Evolutionary conservation across 257 asterid genomes (phyloP).

Genomic region (Primulina tabacum): DNA sequence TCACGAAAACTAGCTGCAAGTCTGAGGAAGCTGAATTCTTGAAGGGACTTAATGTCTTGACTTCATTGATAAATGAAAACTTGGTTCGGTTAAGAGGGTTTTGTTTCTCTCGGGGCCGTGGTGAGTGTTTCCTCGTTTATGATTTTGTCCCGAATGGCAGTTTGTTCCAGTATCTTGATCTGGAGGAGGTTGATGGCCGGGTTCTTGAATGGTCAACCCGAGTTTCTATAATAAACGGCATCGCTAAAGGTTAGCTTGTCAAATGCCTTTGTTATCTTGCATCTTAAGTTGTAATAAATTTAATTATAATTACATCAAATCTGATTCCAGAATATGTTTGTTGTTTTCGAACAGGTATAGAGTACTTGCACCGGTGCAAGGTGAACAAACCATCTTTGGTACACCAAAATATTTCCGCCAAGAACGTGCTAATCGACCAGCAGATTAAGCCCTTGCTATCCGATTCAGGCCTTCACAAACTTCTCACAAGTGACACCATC

Average conservation of each 20-base stretch:
- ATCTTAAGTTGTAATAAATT: background rate
- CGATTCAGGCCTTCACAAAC: constrained; percentile 81
- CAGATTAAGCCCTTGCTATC: constrained; percentile 58
- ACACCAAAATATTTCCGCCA: constrained; percentile 85
- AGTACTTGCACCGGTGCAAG: constrained; percentile 59
- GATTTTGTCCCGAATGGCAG: constrained; percentile 73
- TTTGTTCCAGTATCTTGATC: constrained; percentile 57
- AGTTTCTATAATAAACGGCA: constrained; percentile 63
- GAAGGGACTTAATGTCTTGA: constrained; percentile 57
- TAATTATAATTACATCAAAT: background rate
- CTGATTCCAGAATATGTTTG: background rate
- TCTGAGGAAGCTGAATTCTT: constrained; percentile 84
- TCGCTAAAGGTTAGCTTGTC: constrained; percentile 67
- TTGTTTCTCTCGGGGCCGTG: constrained; percentile 80
- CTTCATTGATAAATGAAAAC: constrained; percentile 76
- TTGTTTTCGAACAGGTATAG: constrained; percentile 50
- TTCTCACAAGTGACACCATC: constrained; percentile 73
- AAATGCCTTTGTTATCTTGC: background rate
- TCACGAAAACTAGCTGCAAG: constrained; percentile 78
- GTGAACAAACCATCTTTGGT: constrained; percentile 64
- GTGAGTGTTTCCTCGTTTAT: constrained; percentile 80
- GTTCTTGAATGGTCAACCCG: constrained; percentile 78
- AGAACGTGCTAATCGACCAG: constrained; percentile 70
- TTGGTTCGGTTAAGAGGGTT: constrained; percentile 75
- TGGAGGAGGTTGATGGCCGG: constrained; percentile 51